Base-by-base conservation (phyloP, 2,329 filamentous ascomycete genomes). In the Aspergillus ochraceoroseus region DNA sequence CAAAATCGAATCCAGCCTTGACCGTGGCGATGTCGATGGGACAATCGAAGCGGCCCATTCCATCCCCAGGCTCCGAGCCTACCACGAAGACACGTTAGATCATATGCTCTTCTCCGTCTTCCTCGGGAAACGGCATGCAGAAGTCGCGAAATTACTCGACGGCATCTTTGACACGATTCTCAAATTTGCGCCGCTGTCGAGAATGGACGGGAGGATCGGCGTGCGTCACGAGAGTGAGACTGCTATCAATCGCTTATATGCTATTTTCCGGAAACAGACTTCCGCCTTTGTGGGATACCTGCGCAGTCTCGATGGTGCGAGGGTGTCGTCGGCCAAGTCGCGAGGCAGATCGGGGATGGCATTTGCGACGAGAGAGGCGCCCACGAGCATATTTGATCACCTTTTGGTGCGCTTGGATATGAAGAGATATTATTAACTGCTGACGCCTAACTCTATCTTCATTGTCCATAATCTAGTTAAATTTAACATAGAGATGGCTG, bases 81-180 rank as follows among this genome's bases (percentile, higher is more conserved):
- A 81, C 15, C 87, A 94, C 52, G 82, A 88, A 46, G 71, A 76
- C 22, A 76, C 82, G 5, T 71, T 95, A 2, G 83, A 94, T 57
- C 74, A 79, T 35, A 87, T 94, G 32, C 77, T 89, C 67, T 78
- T 80, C 46, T 78, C 79, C 0, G 68, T 92, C 0, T 73, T 95
- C 9, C 68, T 94, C 2, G 76, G 84, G 43, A 85, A 84, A 54
- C 73, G 84, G 23, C 87, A 94, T 59, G 73, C 79, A 43, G 82
- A 85, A 1, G 77, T 88, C 0, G 70, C 88, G 48, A 76, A 75
- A 26, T 66, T 94, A 0, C 67, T 95, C 0, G 84, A 94, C 46
- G 82, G 85, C 12, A 84, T 90, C 1, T 90, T 94, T 48, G 70
- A 72, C 1, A 64, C 78, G 0, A 75, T 94, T n/a, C 67, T 95